phyloP scores from a whole-genome alignment of 202 grass and related monocot species.

The Dendrocalamus latiflorus region DNA sequence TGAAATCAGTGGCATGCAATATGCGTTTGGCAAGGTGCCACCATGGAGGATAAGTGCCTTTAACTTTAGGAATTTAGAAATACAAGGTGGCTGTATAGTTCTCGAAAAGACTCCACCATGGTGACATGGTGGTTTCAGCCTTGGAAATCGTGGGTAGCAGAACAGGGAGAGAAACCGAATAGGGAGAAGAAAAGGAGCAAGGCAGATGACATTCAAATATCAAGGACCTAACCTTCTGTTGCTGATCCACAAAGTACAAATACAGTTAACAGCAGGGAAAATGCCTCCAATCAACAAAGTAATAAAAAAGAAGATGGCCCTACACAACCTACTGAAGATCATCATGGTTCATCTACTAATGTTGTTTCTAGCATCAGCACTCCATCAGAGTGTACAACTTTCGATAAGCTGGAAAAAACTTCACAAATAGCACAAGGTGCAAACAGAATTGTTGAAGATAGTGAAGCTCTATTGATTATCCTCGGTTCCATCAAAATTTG shows the following conservation, averaged over 20 bases:
- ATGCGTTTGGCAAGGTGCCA: too few species aligned
- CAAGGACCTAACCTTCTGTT: constrained; percentile 28
- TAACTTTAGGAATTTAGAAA: too few species aligned
- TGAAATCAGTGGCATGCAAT: too few species aligned
- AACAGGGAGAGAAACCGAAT: too few species aligned
- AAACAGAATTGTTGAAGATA: constrained; percentile 62
- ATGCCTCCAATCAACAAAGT: constrained; percentile 23
- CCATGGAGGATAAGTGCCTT: too few species aligned
- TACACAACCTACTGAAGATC: constrained; percentile 14
- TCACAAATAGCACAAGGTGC: constrained; percentile 85
- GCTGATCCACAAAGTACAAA: constrained; percentile 32
- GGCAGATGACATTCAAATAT: constrained; percentile 28
- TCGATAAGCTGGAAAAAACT: constrained; percentile 81
- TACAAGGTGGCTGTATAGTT: too few species aligned
- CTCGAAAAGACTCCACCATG: too few species aligned
- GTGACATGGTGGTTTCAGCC: too few species aligned
- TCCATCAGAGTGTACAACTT: constrained; percentile 58
- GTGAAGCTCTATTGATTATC: constrained; percentile 56
- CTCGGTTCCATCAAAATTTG: constrained; percentile 64
- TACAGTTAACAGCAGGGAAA: constrained; percentile 23
- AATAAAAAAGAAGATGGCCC: constrained; percentile 27
- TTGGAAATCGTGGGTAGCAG: too few species aligned
- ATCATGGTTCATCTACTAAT: constrained; percentile 25
- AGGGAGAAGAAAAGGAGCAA: background rate
- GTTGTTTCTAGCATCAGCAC: constrained; percentile 33